Base-by-base conservation (phyloP, 441 rosid genomes). In the Cnidoscolus chayamansa region DNA sequence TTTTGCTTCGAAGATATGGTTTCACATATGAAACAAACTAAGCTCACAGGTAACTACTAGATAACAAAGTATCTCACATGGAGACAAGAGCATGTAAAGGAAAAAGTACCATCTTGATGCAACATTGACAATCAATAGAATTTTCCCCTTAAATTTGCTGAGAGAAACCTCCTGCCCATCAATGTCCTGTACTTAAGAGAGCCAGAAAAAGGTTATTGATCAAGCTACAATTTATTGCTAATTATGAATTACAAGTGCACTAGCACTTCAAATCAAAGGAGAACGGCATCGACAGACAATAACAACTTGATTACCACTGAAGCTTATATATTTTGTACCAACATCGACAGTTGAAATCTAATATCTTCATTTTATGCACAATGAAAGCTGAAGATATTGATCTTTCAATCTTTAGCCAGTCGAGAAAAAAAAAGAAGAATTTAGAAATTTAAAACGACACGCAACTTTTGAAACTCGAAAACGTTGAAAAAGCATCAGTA, bases 81-180 rank as follows among this genome's bases (percentile, higher is more conserved):
- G 37, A 6, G n/a, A 25, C 64, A 2, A 13, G 70, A 62, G 63
- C 47, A 48, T 78, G 35, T 30, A 10, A 35, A 45, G 13, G 25
- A 70, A 65, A 61, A 13, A 62, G 20, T 84, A 90, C 97, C 98
- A 94, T 94, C 72, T 87, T 16, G 97, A 94, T 84, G 98, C 98
- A 48, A 94, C 98, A 61, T 94, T 92, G 37, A 90, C 97, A 43
- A 94, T 87, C 85, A 94, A 81, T 54, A 94, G 83, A 83, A 71
- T 87, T 80, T 88, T 89, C 62, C 96, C 96, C 81, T 94, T 94
- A 59, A 88, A 92, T 66, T 90, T 92, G 83, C 76, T 86, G 66
- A 94, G 86, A 70, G 97, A 45, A 67, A 88, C 90, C 68, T 89
- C 87, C 53, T 87, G 87, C 60, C 88, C 89, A 81, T 89, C 97